Conservation (phyloP, 2,329 filamentous ascomycete species). For the Phoma herbarum region DNA sequence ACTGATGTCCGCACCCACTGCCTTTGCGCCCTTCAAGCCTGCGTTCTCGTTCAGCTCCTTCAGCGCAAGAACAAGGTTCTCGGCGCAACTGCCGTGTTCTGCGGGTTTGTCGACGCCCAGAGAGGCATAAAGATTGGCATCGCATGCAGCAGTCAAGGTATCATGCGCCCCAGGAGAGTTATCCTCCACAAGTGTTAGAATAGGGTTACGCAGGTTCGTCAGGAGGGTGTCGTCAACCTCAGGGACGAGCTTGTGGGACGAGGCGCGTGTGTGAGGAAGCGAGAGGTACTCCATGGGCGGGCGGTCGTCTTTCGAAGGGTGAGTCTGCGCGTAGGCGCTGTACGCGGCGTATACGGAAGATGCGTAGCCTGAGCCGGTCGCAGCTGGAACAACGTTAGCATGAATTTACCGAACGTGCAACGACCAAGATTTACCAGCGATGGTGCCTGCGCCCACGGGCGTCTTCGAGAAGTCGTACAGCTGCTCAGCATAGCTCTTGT, state of each 20-base stretch:
- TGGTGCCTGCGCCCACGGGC: constrained; percentile 58
- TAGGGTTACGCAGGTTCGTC: constrained; percentile 57
- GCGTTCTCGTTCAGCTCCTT: constrained; percentile 58
- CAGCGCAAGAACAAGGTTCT: constrained; percentile 59
- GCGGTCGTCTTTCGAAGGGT: constrained; percentile 43
- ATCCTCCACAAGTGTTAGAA: constrained; percentile 58
- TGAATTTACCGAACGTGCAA: too few species aligned
- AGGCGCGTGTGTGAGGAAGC: constrained; percentile 56
- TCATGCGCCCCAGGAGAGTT: constrained; percentile 56
- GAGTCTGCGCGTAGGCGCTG: constrained; percentile 54
- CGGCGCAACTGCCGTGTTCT: constrained; percentile 58
- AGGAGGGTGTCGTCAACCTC: constrained; percentile 54
- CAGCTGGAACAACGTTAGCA: constrained; percentile 37
- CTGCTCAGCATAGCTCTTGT: constrained; percentile 60
- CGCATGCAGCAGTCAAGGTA: constrained; percentile 59
- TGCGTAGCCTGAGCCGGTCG: constrained; percentile 59
- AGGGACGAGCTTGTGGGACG: constrained; percentile 54
- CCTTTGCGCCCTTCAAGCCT: constrained; percentile 57
- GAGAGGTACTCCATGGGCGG: constrained; percentile 59
- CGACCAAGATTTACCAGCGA: constrained; percentile 47
- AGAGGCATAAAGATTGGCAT: constrained; percentile 54
- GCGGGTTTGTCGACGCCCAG: constrained; percentile 56
- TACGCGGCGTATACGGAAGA: constrained; percentile 59
- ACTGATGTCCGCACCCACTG: constrained; percentile 58
- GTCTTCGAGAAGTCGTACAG: constrained; percentile 61